Conservation (phyloP, 176 grass and related monocot genomes). For the Rhipidocladum racemiflorum region DNA sequence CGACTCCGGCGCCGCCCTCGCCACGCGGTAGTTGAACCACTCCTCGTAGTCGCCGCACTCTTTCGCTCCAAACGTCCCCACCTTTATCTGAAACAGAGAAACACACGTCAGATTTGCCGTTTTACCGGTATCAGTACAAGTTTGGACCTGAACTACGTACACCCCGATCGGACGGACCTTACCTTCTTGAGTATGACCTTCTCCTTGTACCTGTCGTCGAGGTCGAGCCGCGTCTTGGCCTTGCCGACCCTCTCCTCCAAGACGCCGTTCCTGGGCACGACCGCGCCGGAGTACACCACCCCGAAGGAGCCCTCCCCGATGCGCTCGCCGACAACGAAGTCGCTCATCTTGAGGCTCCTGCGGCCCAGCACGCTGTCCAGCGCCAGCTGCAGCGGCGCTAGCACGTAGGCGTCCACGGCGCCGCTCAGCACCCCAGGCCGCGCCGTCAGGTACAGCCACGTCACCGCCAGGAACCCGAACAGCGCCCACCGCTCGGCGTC, state of each 20-base stretch:
- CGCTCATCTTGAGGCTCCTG: constrained; percentile 78
- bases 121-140: background rate
- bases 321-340: constrained; percentile 85
- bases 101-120: background rate
- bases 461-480: constrained; percentile 30
- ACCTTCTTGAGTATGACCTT: constrained; percentile 97
- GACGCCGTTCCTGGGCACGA: constrained; percentile 48
- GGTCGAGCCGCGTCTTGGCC: constrained; percentile 45
- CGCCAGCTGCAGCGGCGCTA: constrained; percentile 79
- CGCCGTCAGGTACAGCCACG: constrained; percentile 84
- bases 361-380: constrained; percentile 66
- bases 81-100: constrained; percentile 57
- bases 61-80: constrained; percentile 62
- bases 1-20: constrained; percentile 73
- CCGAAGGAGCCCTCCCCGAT: constrained; percentile 88
- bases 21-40: constrained; percentile 97
- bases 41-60: constrained; percentile 97
- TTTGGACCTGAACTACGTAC: background rate
- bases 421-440: constrained; percentile 78
- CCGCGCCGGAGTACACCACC: constrained; percentile 73
- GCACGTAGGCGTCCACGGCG: constrained; percentile 73
- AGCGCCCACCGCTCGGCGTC: constrained; percentile 60
- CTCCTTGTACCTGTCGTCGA: constrained; percentile 79
- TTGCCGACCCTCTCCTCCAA: constrained; percentile 37
- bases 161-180: background rate